Percentiles rank a stretch among this genome's conserved stretches.
Conservation (phyloP, 225 moss, liverwort and hornwort species). For the Marchantia paleacea region DNA sequence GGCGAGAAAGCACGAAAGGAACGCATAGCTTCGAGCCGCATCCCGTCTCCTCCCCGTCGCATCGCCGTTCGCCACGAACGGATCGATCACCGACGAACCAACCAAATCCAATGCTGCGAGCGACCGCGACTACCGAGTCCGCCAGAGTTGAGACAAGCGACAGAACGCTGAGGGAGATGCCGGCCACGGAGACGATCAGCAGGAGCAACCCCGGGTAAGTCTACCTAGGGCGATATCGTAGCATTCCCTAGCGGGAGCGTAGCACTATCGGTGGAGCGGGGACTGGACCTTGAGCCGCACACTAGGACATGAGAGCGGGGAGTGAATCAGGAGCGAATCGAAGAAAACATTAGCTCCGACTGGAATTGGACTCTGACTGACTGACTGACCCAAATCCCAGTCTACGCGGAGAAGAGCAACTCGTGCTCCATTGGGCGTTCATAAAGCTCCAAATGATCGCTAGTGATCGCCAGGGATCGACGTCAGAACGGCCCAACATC, state of each 20-base stretch:
- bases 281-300: background rate
- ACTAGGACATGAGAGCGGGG: background rate
- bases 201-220: background rate
- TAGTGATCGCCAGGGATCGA: background rate
- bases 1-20: background rate
- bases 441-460: background rate
- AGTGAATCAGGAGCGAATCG: background rate
- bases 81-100: too few relatives aligned
- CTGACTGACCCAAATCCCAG: background rate
- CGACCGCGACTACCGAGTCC: too few relatives aligned
- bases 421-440: background rate
- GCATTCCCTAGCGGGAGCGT: background rate
- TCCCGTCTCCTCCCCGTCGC: too few relatives aligned
- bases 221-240: background rate
- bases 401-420: conserved; percentile 1
- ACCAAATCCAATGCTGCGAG: too few relatives aligned
- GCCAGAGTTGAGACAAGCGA: background rate
- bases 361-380: background rate
- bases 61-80: background rate
- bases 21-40: background rate
- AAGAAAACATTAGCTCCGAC: background rate
- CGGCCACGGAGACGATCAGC: background rate
- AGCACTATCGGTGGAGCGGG: too few relatives aligned
- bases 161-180: background rate
- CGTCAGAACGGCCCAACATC: too few relatives aligned